Evolutionary conservation across 441 rosid species (phyloP).

Genomic region (Metrosideros polymorpha): DNA sequence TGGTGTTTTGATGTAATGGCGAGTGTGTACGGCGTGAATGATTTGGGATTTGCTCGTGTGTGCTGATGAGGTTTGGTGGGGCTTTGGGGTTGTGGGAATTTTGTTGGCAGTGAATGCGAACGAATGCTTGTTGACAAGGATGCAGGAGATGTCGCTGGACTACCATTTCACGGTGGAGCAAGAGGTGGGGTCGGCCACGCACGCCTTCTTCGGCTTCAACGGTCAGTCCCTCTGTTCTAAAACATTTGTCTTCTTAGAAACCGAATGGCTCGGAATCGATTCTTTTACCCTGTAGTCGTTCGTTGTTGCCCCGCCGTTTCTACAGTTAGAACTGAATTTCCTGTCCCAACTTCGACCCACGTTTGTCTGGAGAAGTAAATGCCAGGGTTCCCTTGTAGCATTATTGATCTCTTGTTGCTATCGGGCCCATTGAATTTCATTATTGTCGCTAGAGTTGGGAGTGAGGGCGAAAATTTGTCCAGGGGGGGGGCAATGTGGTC

Average conservation of each 20-base stretch:
- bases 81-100: too few species aligned
- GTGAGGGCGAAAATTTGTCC: not conserved
- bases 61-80: too few species aligned
- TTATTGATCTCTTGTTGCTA: not conserved
- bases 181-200: slow-evolving; percentile 12
- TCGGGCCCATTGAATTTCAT: not conserved
- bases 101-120: slow-evolving; percentile 9
- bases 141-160: slow-evolving; percentile 16
- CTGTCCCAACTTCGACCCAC: not conserved
- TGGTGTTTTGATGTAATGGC: too few species aligned
- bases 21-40: too few species aligned
- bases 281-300: not conserved
- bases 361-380: not conserved
- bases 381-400: not conserved
- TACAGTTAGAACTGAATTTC: not conserved
- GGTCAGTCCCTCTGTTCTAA: not conserved
- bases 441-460: not conserved
- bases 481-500: not conserved
- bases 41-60: too few species aligned
- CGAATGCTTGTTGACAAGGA: slow-evolving; percentile 13
- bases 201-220: slow-evolving; percentile 13
- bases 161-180: slow-evolving; percentile 12
- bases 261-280: not conserved
- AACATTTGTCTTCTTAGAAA: not conserved
- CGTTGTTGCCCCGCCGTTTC: not conserved